phyloP scores from a whole-genome alignment of 2,329 filamentous ascomycete genomes.

The Cladophialophora yegresii region DNA sequence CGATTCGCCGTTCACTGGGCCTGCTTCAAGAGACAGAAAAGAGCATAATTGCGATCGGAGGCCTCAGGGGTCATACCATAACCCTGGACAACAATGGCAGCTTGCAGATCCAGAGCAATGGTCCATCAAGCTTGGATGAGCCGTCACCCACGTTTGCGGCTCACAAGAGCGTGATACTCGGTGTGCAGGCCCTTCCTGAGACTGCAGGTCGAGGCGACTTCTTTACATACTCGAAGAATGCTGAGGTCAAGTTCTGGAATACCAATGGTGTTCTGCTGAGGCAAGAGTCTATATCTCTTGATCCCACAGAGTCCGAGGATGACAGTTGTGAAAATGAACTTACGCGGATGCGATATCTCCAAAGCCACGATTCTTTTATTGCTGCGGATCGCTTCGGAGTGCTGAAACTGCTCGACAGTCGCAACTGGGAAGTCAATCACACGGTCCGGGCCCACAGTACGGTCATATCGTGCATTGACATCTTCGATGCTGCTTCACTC shows the following conservation, averaged over 20 bases:
- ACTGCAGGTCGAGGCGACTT: slow-evolving; percentile 69
- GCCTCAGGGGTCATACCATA: slow-evolving; percentile 66
- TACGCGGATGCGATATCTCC: slow-evolving; percentile 60
- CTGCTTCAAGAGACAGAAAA: slow-evolving; percentile 33
- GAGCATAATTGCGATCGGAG: slow-evolving; percentile 67
- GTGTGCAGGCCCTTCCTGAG: slow-evolving; percentile 66
- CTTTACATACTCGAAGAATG: slow-evolving; percentile 83
- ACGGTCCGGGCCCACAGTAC: slow-evolving; percentile 83
- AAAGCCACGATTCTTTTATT: slow-evolving; percentile 67
- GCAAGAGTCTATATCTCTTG: slow-evolving; percentile 68
- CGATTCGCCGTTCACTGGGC: slow-evolving; percentile 33
- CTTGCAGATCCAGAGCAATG: slow-evolving; percentile 62
- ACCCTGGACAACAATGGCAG: slow-evolving; percentile 74
- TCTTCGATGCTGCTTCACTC: slow-evolving; percentile 65
- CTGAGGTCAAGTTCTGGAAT: slow-evolving; percentile 81
- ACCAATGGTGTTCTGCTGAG: slow-evolving; percentile 68
- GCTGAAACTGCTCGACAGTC: slow-evolving; percentile 53
- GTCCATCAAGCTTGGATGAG: slow-evolving; percentile 38
- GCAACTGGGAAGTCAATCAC: slow-evolving; percentile 61
- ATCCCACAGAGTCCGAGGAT: slow-evolving; percentile 56
- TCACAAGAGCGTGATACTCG: slow-evolving; percentile 64
- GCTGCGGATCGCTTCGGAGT: slow-evolving; percentile 86
- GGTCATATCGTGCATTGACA: slow-evolving; percentile 78
- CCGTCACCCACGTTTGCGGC: slow-evolving; percentile 52
- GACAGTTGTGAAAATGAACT: slow-evolving; percentile 59